These are phyloP conservation scores for Lactuca saligna DNA, from an alignment of 129 eudicot genomes.

Conservation along the genomic window DNA sequence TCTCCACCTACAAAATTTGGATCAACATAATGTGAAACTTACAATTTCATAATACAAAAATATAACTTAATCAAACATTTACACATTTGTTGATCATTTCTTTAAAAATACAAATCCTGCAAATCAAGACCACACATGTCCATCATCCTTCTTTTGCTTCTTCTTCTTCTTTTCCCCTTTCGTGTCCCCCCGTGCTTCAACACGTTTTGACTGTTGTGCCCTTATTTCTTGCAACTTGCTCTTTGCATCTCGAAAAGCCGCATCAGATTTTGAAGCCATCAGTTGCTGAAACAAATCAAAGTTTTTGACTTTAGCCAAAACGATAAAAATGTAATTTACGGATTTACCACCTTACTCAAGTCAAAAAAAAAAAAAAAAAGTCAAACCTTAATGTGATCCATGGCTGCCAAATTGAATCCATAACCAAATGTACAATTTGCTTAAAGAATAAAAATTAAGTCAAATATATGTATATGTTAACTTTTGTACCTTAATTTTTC, in stretches of 20 bases:
- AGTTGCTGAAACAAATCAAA: conserved; percentile 54
- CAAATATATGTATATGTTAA: neutral
- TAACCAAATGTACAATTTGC: no score
- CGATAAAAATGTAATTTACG: neutral
- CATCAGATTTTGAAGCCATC: conserved; percentile 81
- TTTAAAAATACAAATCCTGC: neutral
- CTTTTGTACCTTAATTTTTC: conserved; percentile 78
- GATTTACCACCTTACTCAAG: neutral
- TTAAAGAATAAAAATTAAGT: neutral
- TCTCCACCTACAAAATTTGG: conserved; percentile 32
- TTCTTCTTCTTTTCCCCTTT: conserved; percentile 78
- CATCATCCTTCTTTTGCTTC: conserved; percentile 64
- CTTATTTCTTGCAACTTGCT: conserved; percentile 72
- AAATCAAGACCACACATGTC: conserved; percentile 79
- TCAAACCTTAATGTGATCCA: conserved; percentile 90
- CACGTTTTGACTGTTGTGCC: conserved; percentile 48
- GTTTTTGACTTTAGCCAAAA: neutral
- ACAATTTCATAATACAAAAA: neutral
- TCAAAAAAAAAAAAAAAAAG: no score
- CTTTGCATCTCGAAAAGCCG: conserved; percentile 82
- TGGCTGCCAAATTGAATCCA: conserved; percentile 90
- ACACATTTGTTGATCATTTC: conserved; percentile 11
- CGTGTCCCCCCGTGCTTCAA: conserved; percentile 53
- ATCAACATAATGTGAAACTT: conserved; percentile 10
- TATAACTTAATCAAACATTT: conserved; percentile 18